Percentiles rank a stretch among this genome's conserved stretches.
These are phyloP conservation scores for Peronospora destructor DNA, from an alignment of 352 stramenopile genomes.

Conservation along the genomic window DNA sequence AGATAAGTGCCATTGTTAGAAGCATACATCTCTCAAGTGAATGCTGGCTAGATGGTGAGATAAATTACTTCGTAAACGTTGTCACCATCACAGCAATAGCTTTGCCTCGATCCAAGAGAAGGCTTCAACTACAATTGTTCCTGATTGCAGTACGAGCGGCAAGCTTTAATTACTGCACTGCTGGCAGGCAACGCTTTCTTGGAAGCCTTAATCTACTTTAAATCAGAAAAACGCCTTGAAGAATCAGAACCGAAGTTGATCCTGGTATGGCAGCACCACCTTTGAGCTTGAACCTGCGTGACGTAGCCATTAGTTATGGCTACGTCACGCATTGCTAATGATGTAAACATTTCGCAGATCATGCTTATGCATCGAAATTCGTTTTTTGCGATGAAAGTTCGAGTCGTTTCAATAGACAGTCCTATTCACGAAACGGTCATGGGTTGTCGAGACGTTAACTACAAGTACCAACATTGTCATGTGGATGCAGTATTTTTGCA, in stretches of 20 bases:
- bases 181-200: background rate
- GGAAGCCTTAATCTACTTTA: background rate
- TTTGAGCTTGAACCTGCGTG: background rate
- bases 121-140: conserved; percentile 5
- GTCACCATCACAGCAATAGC: background rate
- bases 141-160: no score
- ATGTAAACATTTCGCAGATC: conserved; percentile 8
- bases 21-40: conserved; percentile 15
- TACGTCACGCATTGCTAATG: conserved; percentile 2
- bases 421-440: background rate
- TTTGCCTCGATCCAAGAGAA: background rate
- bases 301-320: background rate
- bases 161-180: background rate
- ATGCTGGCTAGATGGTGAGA: background rate
- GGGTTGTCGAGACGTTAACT: conserved; percentile 5
- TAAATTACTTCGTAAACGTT: conserved; percentile 5
- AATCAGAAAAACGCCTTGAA: no score
- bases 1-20: conserved; percentile 8
- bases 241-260: no score
- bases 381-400: background rate
- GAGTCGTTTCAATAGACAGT: background rate
- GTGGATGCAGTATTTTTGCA: background rate
- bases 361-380: background rate
- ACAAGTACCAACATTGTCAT: background rate
- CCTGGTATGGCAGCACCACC: no score